Evolutionary conservation across 768 basidiomycete genomes (phyloP), one percentile per base, ranked within the genome.

Genomic region (Suillus spraguei): DNA sequence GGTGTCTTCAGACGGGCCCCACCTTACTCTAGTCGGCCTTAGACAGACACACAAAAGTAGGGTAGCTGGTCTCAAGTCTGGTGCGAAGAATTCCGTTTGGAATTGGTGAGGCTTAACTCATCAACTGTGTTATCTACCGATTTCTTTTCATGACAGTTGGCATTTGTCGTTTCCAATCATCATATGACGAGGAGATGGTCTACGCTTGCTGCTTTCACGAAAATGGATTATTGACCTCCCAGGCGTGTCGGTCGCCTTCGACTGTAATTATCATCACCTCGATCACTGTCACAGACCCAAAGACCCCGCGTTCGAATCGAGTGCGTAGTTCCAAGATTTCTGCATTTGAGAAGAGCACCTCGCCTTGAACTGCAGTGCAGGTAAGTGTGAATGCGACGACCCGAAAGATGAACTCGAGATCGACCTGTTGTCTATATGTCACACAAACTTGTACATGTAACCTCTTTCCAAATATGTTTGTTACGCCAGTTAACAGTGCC

Each of bases 401-500:
- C 32, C 4, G 28, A 32, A 2, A 52, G 50, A 17, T 33, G 32
- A 32, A 33, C 52, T n/a, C 32, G 32, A 33, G 52, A 53, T 53
- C 52, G 32, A 53, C 32, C 7, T 55, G 53, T 36, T 24, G 22
- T 24, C 36, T 5, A 20, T n/a, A 53, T 32, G 32, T 53, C 50
- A 28, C 17, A 2, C 5, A 32, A 52, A 32, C 28, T 32, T 33
- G 32, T 53, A 5, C 52, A 11, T 20, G 10, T 33, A 24, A 49
- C 49, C 24, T 28, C 24, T 50, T 32, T 56, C 24, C 38, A 24
- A 39, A 39, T 5, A 56, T 56, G 36, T 39, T 24, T 56, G 36
- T 56, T 14, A 38, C 36, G 24, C 35, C 55, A 39, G 24, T 56
- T 54, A 66, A 70, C 68, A 65, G 50, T 60, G 68, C 59, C 22